Conservation (phyloP, 768 basidiomycete genomes). For the Agaricus subrufescens region DNA sequence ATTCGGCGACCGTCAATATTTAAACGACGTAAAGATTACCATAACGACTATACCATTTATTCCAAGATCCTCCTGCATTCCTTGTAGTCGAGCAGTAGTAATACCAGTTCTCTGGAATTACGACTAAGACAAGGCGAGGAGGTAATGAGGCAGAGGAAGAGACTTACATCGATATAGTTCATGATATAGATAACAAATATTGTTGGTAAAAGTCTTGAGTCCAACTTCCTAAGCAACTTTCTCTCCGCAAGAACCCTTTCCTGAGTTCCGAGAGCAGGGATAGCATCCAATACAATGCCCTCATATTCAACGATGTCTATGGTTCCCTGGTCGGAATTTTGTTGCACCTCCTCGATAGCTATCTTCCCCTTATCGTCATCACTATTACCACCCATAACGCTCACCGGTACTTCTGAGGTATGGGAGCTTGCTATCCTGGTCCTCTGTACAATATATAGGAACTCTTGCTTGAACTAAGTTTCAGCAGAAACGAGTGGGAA, state of each 20-base stretch:
- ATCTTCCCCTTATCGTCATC: neutral
- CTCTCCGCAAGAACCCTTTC: constrained; percentile 29
- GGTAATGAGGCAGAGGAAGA: neutral
- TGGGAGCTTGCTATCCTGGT: neutral
- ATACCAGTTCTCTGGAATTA: constrained; percentile 34
- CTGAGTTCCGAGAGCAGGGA: constrained; percentile 2
- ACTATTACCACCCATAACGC: neutral
- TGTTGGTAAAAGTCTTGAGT: constrained; percentile 46
- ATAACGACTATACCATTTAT: constrained; percentile 27
- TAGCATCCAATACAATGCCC: neutral
- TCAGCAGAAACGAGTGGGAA: no score
- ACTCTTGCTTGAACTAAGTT: no score
- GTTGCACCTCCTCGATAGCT: neutral
- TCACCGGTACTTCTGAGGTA: neutral
- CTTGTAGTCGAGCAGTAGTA: constrained; percentile 41
- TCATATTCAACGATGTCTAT: neutral
- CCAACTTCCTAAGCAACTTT: constrained; percentile 47
- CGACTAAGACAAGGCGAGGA: neutral
- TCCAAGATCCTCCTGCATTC: constrained; percentile 38
- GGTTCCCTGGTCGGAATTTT: neutral
- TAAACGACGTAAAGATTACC: neutral
- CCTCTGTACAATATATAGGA: neutral
- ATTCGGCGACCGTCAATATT: neutral
- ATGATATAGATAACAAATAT: constrained; percentile 53
- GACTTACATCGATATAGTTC: constrained; percentile 58